phyloP scores from a whole-genome alignment of 352 stramenopile genomes.

The Lagenidium sp. region DNA sequence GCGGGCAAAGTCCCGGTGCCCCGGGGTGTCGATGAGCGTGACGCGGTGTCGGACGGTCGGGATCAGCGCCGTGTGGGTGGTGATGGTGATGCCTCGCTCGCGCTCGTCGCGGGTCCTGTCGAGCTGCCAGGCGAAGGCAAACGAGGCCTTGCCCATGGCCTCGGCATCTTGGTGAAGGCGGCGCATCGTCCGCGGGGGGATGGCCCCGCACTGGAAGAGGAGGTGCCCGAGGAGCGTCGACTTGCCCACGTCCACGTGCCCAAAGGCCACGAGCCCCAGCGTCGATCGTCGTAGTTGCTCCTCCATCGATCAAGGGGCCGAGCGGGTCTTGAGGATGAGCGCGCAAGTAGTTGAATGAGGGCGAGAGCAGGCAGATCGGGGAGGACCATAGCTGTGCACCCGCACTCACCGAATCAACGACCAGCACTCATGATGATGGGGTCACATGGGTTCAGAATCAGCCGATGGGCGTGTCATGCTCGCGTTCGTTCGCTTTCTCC shows the following conservation, averaged over 20 bases:
- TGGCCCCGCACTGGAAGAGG: constrained; percentile 97
- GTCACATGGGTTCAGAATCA: neutral
- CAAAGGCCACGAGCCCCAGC: constrained; percentile 90
- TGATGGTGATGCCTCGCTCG: constrained; percentile 88
- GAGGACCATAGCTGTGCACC: neutral
- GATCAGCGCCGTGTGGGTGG: constrained; percentile 16
- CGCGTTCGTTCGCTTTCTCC: too few species aligned
- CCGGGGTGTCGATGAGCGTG: constrained; percentile 97
- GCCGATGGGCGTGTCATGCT: constrained; percentile 4
- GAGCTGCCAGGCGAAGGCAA: constrained; percentile 98
- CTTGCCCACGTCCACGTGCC: constrained; percentile 96
- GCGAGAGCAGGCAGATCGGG: neutral
- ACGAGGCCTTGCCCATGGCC: constrained; percentile 95
- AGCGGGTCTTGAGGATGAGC: neutral
- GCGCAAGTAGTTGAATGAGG: neutral
- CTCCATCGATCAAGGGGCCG: neutral
- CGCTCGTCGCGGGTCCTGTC: constrained; percentile 97
- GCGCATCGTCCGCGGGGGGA: constrained; percentile 97
- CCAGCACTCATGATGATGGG: constrained; percentile 7
- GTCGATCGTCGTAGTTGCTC: neutral
- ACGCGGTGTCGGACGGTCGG: constrained; percentile 92
- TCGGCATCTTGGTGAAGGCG: constrained; percentile 95
- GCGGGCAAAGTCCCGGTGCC: constrained; percentile 98
- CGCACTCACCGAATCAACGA: neutral
- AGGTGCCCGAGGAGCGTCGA: constrained; percentile 97